Evolutionary conservation across 805 yeast species (phyloP), one percentile per base, ranked within the genome.

Genomic region (Wickerhamiella slavikovae): DNA sequence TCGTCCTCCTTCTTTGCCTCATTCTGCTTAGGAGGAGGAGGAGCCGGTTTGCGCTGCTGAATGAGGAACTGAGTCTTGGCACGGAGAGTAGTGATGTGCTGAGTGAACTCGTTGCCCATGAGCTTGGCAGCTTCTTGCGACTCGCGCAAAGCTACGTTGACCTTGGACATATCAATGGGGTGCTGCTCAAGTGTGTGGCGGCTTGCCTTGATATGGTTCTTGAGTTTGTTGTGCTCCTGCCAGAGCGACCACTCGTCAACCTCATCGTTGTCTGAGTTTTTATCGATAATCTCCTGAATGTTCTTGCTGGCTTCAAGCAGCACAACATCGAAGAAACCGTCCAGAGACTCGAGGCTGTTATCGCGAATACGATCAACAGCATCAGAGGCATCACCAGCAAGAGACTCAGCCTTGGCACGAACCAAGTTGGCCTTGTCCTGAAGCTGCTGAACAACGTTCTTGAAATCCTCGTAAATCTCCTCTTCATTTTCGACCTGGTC

Each of bases 201-300:
- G 21, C 29, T 22, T 15, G 27, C 31, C 22, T 24, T 33, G 23
- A 39, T 32, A 26, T 28, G 18, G 31, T 38, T 40, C 31, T 42
- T 44, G 30, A 43, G 36, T 21, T 24, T 20, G 22, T 34, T 29
- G 36, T 37, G 38, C 12, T 31, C 33, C 30, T 33, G 35, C 34
- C 43, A 39, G 20, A 34, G 37, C 15, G 34, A 35, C 28, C 38
- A 35, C 42, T 50, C 44, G 53, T 71, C 69, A 62, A 74, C 74
- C 7, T 35, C 46, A 16, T 29, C 34, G 17, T 30, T 34, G 9
- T 35, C 46, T 16, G 29, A 33, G 17, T 28, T 34, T 16, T 39
- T 38, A 12, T 38, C 40, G 11, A 23, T 31, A 21, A 42, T 43
- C 21, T 36, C 35, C 1, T 28, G 29, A 11, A 34, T 31, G 16